Conservation (phyloP, 73 alveolate genomes). For the Symbiodinium pilosum region DNA sequence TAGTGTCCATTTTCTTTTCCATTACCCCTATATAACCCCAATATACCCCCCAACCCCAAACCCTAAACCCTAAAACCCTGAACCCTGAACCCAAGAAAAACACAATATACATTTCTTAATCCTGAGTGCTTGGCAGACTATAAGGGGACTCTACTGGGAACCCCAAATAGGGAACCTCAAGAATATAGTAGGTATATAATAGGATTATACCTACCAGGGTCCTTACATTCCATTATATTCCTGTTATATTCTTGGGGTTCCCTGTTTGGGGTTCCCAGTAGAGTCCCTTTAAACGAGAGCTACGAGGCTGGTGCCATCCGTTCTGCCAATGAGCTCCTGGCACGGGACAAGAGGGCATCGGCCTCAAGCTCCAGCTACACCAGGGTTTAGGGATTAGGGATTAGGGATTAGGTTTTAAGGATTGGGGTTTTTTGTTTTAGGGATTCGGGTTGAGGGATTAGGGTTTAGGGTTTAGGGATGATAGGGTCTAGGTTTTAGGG, state of each 20-base stretch:
- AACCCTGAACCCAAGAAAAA: neutral
- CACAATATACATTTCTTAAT: neutral
- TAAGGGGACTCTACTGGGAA: neutral
- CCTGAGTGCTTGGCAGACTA: neutral
- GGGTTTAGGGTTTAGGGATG: too few species aligned
- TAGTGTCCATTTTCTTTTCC: neutral
- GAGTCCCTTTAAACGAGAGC: neutral
- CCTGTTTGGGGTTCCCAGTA: neutral
- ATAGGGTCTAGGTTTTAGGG: too few species aligned
- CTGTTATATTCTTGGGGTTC: neutral
- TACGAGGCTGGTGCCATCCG: neutral
- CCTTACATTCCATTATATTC: neutral
- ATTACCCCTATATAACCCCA: neutral
- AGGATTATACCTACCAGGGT: neutral
- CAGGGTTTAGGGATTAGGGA: too few species aligned
- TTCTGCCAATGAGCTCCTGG: neutral
- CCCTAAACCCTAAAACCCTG: neutral
- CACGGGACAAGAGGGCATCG: neutral
- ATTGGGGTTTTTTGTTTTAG: too few species aligned
- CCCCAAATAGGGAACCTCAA: neutral
- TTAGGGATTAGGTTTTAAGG: too few species aligned
- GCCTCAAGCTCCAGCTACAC: neutral
- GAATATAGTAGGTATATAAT: neutral
- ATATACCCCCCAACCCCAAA: neutral
- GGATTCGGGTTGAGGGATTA: too few species aligned